phyloP scores from a whole-genome alignment of 768 basidiomycete genomes.

The Termitomyces sp. region DNA sequence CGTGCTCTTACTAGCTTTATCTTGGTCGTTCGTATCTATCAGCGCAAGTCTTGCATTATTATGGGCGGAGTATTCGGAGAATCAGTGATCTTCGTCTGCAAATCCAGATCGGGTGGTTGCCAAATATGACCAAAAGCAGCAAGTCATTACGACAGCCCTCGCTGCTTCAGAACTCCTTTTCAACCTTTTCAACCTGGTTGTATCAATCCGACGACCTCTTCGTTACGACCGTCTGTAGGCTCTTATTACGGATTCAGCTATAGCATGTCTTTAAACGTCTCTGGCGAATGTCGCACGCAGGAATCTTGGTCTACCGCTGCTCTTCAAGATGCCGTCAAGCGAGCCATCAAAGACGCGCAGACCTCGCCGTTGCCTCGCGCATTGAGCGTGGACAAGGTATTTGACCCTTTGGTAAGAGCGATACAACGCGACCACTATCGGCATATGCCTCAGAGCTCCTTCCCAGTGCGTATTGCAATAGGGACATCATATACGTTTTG shows the following conservation, averaged over 20 bases:
- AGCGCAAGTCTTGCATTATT: no score
- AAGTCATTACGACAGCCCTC: not conserved
- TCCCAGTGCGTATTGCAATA: not conserved
- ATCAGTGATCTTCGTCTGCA: not conserved
- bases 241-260: no score
- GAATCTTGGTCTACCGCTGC: not conserved
- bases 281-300: not conserved
- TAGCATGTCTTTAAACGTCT: not conserved
- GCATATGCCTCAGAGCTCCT: not conserved
- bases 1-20: not conserved
- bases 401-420: not conserved
- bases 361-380: not conserved
- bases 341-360: not conserved
- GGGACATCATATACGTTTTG: not conserved
- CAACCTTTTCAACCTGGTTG: not conserved
- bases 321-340: not conserved
- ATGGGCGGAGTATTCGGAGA: not conserved
- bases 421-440: not conserved
- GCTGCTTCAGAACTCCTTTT: not conserved
- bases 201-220: not conserved
- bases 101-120: not conserved
- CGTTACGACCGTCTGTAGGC: not conserved
- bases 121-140: not conserved
- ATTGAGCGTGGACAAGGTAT: not conserved
- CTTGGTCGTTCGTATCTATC: no score